A percentile compares a stretch with the other conserved stretches of the same genome.
Conservation (phyloP, 140 eudicot species). For the Flaveria floridana region DNA sequence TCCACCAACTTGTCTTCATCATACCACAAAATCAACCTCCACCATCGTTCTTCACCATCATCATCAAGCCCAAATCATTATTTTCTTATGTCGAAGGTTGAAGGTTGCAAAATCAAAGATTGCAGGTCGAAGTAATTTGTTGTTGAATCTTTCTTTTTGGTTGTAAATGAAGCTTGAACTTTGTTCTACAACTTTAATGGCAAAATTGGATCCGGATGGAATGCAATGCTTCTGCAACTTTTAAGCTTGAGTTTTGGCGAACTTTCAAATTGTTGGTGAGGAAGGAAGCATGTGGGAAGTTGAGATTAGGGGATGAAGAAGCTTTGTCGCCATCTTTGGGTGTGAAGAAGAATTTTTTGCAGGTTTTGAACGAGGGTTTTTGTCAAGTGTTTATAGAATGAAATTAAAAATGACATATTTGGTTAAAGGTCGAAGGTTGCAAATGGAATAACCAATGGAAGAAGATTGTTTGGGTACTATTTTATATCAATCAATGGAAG, state of each 20-base stretch:
- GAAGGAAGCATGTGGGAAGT: conserved; percentile 44
- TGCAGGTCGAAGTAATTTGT: neutral
- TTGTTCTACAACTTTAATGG: conserved; percentile 45
- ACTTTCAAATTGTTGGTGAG: conserved; percentile 20
- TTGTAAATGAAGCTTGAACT: conserved; percentile 32
- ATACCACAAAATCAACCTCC: too few relatives aligned
- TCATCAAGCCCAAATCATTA: too few relatives aligned
- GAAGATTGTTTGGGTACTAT: too few relatives aligned
- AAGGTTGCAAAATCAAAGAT: conserved; percentile 4
- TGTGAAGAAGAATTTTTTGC: neutral
- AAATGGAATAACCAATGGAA: too few relatives aligned
- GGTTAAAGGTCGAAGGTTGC: too few relatives aligned
- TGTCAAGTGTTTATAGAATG: neutral
- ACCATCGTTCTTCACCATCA: too few relatives aligned
- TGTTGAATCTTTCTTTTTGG: conserved; percentile 20
- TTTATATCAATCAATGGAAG: too few relatives aligned
- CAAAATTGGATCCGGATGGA: conserved; percentile 32
- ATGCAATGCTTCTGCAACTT: conserved; percentile 19
- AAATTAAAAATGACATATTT: too few relatives aligned
- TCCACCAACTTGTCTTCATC: too few relatives aligned
- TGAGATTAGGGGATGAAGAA: conserved; percentile 54
- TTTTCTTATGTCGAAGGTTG: too few relatives aligned
- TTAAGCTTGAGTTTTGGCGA: conserved; percentile 28
- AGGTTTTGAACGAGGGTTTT: neutral
- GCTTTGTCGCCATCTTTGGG: conserved; percentile 51